Percentiles rank a stretch among this genome's conserved stretches.
These are phyloP conservation scores for Trichosporon asahii DNA, from an alignment of 1,284 basidiomycete genomes.

Conservation along the genomic window DNA sequence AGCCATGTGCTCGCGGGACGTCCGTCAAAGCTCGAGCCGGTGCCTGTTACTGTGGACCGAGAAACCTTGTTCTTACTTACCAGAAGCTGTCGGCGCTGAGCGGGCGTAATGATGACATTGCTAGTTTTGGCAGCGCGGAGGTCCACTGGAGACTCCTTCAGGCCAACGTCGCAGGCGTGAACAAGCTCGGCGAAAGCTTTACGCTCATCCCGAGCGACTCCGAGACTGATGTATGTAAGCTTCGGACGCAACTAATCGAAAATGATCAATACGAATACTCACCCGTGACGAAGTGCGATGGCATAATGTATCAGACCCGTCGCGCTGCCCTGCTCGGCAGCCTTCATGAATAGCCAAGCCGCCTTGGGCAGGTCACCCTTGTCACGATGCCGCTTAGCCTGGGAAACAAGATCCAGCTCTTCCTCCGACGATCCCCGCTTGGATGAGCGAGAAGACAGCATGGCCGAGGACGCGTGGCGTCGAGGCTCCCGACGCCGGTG, in stretches of 20 bases:
- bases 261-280: conserved; percentile 5
- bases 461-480: neutral
- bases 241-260: neutral
- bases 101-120: conserved; percentile 29
- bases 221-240: conserved; percentile 26
- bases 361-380: conserved; percentile 44
- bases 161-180: conserved; percentile 42
- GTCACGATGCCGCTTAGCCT: conserved; percentile 38
- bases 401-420: conserved; percentile 28
- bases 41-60: neutral
- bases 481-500: neutral
- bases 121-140: conserved; percentile 31
- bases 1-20: neutral
- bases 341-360: conserved; percentile 49
- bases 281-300: conserved; percentile 45
- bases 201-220: conserved; percentile 44
- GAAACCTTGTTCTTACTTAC: conserved; percentile 27
- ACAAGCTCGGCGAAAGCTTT: conserved; percentile 42
- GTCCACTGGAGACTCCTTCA: conserved; percentile 34
- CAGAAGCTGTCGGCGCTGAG: conserved; percentile 36
- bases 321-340: conserved; percentile 45
- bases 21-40: neutral
- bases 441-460: neutral
- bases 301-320: conserved; percentile 49
- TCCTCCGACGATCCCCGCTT: neutral